These are phyloP conservation scores for Gaeumannomyces tritici DNA, from an alignment of 2,329 filamentous ascomycete species.

Conservation along the genomic window DNA sequence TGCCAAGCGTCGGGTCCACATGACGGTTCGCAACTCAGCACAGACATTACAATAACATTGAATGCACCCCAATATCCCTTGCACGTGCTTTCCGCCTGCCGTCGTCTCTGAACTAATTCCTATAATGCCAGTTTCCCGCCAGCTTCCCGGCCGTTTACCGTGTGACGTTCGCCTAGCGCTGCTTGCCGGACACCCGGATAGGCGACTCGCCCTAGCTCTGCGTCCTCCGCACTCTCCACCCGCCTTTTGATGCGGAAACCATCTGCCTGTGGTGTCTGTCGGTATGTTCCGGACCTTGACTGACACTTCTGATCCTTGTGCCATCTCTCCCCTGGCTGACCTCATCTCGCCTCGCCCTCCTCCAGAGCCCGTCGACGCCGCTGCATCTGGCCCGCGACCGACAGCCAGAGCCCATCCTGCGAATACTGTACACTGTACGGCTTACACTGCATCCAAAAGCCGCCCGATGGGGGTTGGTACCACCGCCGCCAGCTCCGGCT, in stretches of 20 bases:
- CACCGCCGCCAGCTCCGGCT: background rate
- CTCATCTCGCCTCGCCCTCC: background rate
- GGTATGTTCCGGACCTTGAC: background rate
- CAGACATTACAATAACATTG: too few species aligned
- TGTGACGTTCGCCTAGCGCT: background rate
- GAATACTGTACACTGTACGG: background rate
- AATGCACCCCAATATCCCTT: too few species aligned
- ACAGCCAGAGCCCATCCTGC: background rate
- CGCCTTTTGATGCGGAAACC: background rate
- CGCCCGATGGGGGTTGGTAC: background rate
- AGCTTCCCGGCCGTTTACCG: background rate
- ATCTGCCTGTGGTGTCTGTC: background rate
- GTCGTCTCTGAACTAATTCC: too few species aligned
- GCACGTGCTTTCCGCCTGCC: too few species aligned
- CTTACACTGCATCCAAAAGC: background rate
- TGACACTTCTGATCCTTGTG: background rate
- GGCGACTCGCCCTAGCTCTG: too few species aligned
- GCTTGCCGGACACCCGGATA: background rate
- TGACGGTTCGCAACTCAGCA: background rate
- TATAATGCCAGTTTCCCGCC: background rate
- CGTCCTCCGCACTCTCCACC: background rate
- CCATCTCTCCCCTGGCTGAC: background rate
- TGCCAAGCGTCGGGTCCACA: background rate
- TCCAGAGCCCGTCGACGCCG: background rate
- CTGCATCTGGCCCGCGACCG: background rate